A percentile compares a stretch with the other conserved stretches of the same genome.
These are phyloP conservation scores for Silene noctiflora DNA, from an alignment of 179 eudicot genomes.

Conservation along the genomic window DNA sequence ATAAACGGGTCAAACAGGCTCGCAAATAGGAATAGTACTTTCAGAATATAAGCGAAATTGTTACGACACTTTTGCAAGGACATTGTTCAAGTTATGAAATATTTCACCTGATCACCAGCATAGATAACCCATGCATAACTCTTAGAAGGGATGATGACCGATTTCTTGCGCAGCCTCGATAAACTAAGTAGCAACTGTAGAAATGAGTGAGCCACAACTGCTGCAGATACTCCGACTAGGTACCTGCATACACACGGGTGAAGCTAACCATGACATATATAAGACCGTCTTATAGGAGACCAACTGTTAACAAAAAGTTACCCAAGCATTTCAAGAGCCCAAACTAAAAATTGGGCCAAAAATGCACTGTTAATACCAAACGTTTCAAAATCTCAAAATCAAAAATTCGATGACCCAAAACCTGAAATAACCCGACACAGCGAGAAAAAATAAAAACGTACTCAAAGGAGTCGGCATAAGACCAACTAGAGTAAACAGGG, in stretches of 20 bases:
- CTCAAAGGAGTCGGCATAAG: conserved; percentile 80
- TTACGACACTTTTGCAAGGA: too few relatives aligned
- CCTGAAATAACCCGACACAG: not conserved
- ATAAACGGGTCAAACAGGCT: not conserved
- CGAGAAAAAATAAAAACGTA: conserved; percentile 28
- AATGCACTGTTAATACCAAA: not conserved
- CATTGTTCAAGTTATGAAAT: not conserved
- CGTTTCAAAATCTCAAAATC: too few relatives aligned
- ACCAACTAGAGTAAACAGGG: conserved; percentile 83
- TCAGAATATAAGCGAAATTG: too few relatives aligned
- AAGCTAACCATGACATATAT: not conserved
- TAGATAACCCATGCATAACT: conserved; percentile 76
- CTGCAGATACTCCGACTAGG: conserved; percentile 69
- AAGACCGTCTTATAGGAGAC: too few relatives aligned
- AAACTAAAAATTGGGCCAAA: not conserved
- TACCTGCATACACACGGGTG: conserved; percentile 39
- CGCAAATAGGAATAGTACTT: not conserved
- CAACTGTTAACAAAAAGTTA: too few relatives aligned
- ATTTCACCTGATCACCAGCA: conserved; percentile 79
- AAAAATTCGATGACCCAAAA: not conserved
- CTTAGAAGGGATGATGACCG: conserved; percentile 54
- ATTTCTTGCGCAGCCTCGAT: conserved; percentile 45
- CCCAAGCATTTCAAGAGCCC: too few relatives aligned
- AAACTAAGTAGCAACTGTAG: conserved; percentile 57
- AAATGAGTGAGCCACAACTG: conserved; percentile 62